A percentile compares a stretch with the other conserved stretches of the same genome.
Conservation (phyloP, 306 rosid species). For the Sindora glabra region DNA sequence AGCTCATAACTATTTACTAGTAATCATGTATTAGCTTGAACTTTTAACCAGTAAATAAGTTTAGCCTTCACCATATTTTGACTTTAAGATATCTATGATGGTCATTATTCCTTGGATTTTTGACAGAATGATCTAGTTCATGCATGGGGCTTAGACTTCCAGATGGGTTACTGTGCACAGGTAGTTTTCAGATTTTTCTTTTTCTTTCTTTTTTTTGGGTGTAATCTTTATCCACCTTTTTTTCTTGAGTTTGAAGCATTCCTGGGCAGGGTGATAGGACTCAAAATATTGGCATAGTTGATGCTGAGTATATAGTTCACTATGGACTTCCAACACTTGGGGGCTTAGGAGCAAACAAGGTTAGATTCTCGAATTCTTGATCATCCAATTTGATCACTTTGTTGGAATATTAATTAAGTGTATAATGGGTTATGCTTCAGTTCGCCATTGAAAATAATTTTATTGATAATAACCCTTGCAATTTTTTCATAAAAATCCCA, state of each 20-base stretch:
- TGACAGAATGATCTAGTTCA: conserved; percentile 42
- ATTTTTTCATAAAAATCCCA: too few relatives aligned
- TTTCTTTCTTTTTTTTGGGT: neutral
- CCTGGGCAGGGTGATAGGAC: conserved; percentile 37
- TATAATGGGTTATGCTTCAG: too few relatives aligned
- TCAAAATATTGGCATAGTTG: conserved; percentile 37
- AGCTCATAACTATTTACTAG: too few relatives aligned
- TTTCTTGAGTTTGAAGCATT: neutral
- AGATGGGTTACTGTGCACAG: conserved; percentile 40
- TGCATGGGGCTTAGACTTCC: conserved; percentile 49
- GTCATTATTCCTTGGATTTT: neutral
- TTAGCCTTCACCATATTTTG: neutral
- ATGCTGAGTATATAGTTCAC: conserved; percentile 40
- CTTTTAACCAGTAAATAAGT: neutral
- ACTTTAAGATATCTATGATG: neutral
- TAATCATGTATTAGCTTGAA: neutral
- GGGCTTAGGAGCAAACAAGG: conserved; percentile 11
- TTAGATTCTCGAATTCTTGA: conserved; percentile 2
- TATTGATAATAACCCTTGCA: too few relatives aligned
- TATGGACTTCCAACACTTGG: conserved; percentile 42
- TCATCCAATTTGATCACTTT: neutral
- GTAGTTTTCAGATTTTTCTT: conserved; percentile 2
- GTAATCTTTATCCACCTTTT: neutral
- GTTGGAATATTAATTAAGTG: too few relatives aligned
- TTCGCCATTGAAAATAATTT: neutral